Evolutionary conservation across 2,329 filamentous ascomycete genomes (phyloP), one percentile per base, ranked within the genome.

Genomic region (Penicillium corylophilum): DNA sequence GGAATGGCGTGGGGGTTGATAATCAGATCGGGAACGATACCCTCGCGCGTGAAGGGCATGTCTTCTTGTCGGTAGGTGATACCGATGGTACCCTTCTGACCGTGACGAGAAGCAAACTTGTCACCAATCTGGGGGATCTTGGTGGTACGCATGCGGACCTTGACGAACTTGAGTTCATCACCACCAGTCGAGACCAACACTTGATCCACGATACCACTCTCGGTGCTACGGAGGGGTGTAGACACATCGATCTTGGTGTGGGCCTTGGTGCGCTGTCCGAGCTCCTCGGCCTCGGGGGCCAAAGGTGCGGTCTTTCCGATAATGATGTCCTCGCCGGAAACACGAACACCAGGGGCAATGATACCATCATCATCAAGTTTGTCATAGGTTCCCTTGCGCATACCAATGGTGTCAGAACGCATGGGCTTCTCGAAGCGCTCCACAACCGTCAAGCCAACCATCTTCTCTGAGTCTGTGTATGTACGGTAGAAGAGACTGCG

Each of bases 1-100:
- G 94, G 94, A 82, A 99, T 99, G 69, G 94, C 95, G 81, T 99
- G 94, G 1, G 94, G 94, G 74, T 99, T 99, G 80, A 99, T 97
- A 74, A 99, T 96, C 57, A 99, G 82, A 74, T 99, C 95, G 0
- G 95, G 94, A 0, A 88, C 88, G 47, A 99, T 83, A 64, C 95
- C 94, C 70, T 97, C 90, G 33, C 85, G 80, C 3, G 90, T 94
- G 73, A 99, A 99, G 0, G 95, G 95, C 95, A 99, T 99, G 68
- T 99, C 95, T 73, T 99, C 94, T 64, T 95, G 90, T 44, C 93
- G 86, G 74, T 95, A 99, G 1, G 94, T 97, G 60, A 99, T 93
- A 84, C 95, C 95, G 68, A 99, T 96, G 1, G 94, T 99, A 77
- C 94, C 94, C 77, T 99, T 99, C 68, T 99, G 94, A 69, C 94